Percentiles rank a stretch among this genome's conserved stretches.
Evolutionary conservation across 2,329 filamentous ascomycete genomes (phyloP).

Genomic region (Fusarium proliferatum): DNA sequence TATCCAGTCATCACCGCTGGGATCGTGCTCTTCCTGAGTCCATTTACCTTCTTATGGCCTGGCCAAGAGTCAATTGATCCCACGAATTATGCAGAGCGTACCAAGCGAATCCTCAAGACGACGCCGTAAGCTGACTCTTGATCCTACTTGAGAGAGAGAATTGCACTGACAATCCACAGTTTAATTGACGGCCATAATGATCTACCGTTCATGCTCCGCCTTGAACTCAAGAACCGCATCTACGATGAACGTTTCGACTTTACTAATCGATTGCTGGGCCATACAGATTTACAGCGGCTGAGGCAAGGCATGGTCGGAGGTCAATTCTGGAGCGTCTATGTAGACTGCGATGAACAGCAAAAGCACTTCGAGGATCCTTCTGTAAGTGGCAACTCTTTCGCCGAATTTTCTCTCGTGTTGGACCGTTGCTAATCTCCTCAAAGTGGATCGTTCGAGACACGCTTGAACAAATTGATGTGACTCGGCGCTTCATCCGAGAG

Average conservation of each 20-base stretch:
- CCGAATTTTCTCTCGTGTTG: neutral
- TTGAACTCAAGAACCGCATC: slow-evolving; percentile 46
- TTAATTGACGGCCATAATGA: slow-evolving; percentile 50
- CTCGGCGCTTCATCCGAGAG: slow-evolving; percentile 45
- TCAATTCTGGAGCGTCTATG: slow-evolving; percentile 48
- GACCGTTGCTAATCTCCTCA: neutral
- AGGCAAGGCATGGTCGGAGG: slow-evolving; percentile 45
- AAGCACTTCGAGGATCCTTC: slow-evolving; percentile 42
- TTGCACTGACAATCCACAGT: slow-evolving; percentile 5
- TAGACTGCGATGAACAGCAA: slow-evolving; percentile 41
- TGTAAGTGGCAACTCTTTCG: slow-evolving; percentile 9
- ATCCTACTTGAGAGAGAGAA: neutral
- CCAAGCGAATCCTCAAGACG: slow-evolving; percentile 20
- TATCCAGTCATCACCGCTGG: slow-evolving; percentile 17
- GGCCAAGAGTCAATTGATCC: slow-evolving; percentile 15
- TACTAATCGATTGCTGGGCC: slow-evolving; percentile 33
- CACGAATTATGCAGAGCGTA: slow-evolving; percentile 29
- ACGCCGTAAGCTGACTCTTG: slow-evolving; percentile 12
- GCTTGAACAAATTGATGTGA: slow-evolving; percentile 51
- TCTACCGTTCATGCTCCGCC: slow-evolving; percentile 45
- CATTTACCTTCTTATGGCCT: slow-evolving; percentile 14
- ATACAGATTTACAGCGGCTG: slow-evolving; percentile 46
- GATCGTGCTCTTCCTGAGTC: slow-evolving; percentile 13
- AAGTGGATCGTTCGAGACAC: slow-evolving; percentile 33
- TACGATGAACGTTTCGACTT: slow-evolving; percentile 28